Percentiles rank a stretch among this genome's conserved stretches.
phyloP scores from a whole-genome alignment of 371 early-diverging fungal genomes.

The Saksenaea vasiformis region DNA sequence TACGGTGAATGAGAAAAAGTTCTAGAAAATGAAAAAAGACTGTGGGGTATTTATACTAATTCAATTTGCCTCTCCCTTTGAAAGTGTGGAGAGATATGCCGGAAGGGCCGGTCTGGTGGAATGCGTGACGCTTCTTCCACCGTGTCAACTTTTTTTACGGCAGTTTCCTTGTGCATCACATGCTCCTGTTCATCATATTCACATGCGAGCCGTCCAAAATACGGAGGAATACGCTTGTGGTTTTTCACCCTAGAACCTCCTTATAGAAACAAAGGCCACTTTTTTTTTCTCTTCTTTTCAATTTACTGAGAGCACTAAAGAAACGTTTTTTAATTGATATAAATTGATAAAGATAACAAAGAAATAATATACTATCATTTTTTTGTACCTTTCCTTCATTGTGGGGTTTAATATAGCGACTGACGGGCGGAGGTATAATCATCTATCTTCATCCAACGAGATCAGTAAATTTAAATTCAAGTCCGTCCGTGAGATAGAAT shows the following conservation, averaged over 20 bases:
- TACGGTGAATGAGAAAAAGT: not conserved
- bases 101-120: conserved; percentile 1
- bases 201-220: conserved; percentile 5
- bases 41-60: conserved; percentile 4
- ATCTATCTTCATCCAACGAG: not conserved
- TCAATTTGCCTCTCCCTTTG: not conserved
- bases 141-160: conserved; percentile 7
- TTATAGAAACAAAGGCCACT: not conserved
- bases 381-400: not conserved
- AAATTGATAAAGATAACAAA: not conserved
- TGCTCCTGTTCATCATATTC: conserved; percentile 7
- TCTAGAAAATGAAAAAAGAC: not conserved
- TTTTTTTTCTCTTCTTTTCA: not conserved
- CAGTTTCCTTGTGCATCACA: conserved; percentile 5
- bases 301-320: not conserved
- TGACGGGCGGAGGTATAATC: not conserved
- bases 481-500: conserved; percentile 6
- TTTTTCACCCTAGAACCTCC: conserved; percentile 1
- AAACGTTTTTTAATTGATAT: not conserved
- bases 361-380: not conserved
- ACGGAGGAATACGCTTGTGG: conserved; percentile 1
- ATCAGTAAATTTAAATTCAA: conserved; percentile 1
- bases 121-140: conserved; percentile 7
- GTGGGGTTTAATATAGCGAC: not conserved
- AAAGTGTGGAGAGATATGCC: not conserved